Conservation (phyloP, 768 basidiomycete species). For the Tephrocybe rancida region DNA sequence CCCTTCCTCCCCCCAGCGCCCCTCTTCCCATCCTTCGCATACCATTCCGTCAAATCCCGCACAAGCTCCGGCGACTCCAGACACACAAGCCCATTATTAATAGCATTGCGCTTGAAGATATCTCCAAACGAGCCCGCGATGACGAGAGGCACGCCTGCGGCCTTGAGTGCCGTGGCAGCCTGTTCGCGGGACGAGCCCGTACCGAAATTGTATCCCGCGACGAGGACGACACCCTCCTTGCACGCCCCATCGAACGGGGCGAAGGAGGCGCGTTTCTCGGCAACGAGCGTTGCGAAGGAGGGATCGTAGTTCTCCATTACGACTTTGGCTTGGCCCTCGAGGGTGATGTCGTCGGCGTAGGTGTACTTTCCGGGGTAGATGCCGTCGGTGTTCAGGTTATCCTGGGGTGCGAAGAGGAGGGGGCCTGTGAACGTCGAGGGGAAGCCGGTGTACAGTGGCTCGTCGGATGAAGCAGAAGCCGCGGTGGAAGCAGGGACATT, state of each 20-base stretch:
- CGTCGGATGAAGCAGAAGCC: slow-evolving; percentile 38
- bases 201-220: slow-evolving; percentile 97
- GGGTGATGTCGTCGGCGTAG: slow-evolving; percentile 98
- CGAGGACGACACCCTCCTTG: slow-evolving; percentile 74
- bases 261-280: slow-evolving; percentile 42
- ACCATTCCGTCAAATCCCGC: slow-evolving; percentile 73
- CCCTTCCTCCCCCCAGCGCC: slow-evolving; percentile 81
- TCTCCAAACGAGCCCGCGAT: slow-evolving; percentile 99
- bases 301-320: slow-evolving; percentile 99
- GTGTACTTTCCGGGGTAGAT: slow-evolving; percentile 99
- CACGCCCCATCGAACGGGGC: slow-evolving; percentile 19
- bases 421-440: slow-evolving; percentile 81
- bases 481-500: slow-evolving; percentile 29
- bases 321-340: slow-evolving; percentile 89
- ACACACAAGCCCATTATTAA: slow-evolving; percentile 98
- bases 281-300: slow-evolving; percentile 73
- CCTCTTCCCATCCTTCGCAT: slow-evolving; percentile 73
- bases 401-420: slow-evolving; percentile 92
- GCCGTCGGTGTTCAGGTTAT: slow-evolving; percentile 97
- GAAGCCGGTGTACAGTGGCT: slow-evolving; percentile 81
- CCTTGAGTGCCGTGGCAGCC: slow-evolving; percentile 95
- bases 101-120: slow-evolving; percentile 98
- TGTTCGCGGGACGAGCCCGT: slow-evolving; percentile 99
- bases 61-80: slow-evolving; percentile 92
- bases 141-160: slow-evolving; percentile 90